phyloP scores from a whole-genome alignment of 306 rosid species.

The Gillenia trifoliata region DNA sequence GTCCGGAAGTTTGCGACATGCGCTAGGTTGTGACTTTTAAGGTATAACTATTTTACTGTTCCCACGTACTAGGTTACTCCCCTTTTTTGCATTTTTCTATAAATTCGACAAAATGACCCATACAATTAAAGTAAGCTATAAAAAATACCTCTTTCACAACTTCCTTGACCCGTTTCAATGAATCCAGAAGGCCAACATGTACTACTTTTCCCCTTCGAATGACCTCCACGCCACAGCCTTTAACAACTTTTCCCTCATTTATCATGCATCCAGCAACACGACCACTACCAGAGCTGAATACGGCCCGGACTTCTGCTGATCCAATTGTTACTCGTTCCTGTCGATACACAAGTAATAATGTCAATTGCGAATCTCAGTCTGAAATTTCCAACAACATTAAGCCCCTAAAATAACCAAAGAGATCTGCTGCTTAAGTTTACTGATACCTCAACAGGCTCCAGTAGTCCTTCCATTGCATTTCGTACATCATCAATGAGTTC shows the following conservation, averaged over 20 bases:
- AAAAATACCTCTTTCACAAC: conserved; percentile 78
- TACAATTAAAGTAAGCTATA: not conserved
- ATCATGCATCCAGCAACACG: conserved; percentile 98
- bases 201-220: conserved; percentile 61
- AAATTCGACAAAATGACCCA: not conserved
- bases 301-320: conserved; percentile 74
- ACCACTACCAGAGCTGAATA: conserved; percentile 93
- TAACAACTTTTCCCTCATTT: conserved; percentile 60
- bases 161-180: conserved; percentile 93
- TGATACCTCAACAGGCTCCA: conserved; percentile 74
- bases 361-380: conserved; percentile 13
- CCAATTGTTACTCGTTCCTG: conserved; percentile 83
- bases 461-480: conserved; percentile 96
- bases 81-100: not conserved
- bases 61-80: not conserved
- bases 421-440: conserved; percentile 1
- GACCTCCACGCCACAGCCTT: conserved; percentile 79
- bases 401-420: conserved; percentile 4
- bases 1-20: not conserved
- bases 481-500: conserved; percentile 89
- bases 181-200: conserved; percentile 62
- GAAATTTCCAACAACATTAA: conserved; percentile 5
- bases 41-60: not conserved
- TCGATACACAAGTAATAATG: conserved; percentile 20
- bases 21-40: not conserved